Percentiles rank a stretch among this genome's conserved stretches.
Evolutionary conservation across 1,284 basidiomycete genomes (phyloP).

Genomic region (Fistulina hepatica): DNA sequence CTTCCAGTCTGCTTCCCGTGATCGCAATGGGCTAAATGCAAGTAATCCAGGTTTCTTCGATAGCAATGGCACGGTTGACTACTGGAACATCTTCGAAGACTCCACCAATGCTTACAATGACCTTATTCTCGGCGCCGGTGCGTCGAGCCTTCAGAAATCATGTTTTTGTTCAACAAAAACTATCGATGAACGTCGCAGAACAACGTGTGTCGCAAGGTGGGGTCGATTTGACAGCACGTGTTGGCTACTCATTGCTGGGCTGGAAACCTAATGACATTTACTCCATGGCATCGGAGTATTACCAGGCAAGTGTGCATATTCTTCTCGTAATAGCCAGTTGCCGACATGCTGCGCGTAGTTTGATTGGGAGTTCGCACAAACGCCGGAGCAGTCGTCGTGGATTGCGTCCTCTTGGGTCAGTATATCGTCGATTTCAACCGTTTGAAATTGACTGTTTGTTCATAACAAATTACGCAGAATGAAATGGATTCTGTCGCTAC

Average conservation of each 20-base stretch:
- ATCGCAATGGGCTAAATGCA: no score
- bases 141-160: no score
- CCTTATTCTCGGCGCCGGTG: conserved; percentile 36
- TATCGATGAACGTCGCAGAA: conserved; percentile 21
- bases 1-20: neutral
- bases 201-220: conserved; percentile 29
- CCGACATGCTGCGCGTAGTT: conserved; percentile 19
- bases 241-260: conserved; percentile 39
- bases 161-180: neutral
- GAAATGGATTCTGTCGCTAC: neutral
- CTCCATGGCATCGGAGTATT: conserved; percentile 43
- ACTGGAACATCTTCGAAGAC: conserved; percentile 30
- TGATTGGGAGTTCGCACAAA: conserved; percentile 44
- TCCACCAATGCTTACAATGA: conserved; percentile 31
- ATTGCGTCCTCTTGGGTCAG: conserved; percentile 51
- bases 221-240: conserved; percentile 38
- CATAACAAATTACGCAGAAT: neutral
- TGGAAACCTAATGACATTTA: conserved; percentile 31
- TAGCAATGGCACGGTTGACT: conserved; percentile 36
- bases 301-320: conserved; percentile 27
- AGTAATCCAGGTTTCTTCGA: conserved; percentile 39
- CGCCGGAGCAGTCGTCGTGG: conserved; percentile 51
- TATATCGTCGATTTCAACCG: neutral
- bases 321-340: conserved; percentile 3
- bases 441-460: no score